Evolutionary conservation across 1,139 yeast species (phyloP), one percentile per base, ranked within the genome.

Genomic region (Blastobotrys aristatus): DNA sequence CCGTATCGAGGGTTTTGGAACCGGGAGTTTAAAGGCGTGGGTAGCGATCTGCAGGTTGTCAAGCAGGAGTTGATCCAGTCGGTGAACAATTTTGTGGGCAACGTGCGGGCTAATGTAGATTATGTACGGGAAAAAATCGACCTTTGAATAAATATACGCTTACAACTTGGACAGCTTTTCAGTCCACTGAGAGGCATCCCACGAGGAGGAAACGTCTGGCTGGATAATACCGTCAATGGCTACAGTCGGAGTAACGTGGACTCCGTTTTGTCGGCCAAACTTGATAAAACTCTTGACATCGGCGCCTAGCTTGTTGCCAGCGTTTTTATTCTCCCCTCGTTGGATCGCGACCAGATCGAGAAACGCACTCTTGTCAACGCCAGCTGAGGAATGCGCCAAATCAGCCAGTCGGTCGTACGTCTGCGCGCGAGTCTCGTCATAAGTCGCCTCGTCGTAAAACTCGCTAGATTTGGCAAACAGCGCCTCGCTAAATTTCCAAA

Each of bases 221-320:
- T 69, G 72, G 17, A 66, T 72, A 44, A 84, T 75, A 1, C 96
- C 96, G 61, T 87, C 77, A 44, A 88, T 68, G 29, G 77, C 68
- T 14, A 86, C 83, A 1, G 95, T 81, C n/a, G 97, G 97, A 1
- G 94, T 84, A 24, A 84, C 81, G 62, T 88, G 96, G 38, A 85
- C 78, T 32, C 94, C 88, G 38, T 81, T 79, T 50, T 86, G 87
- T 61, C 96, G 77, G 46, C 81, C 80, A 60, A 79, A 79, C 60
- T 80, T 75, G 29, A 89, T 76, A 61, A 85, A 86, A 59, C 82
- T 83, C 67, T 86, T 88, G 53, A 84, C 61, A 59, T 86, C 95
- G 27, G 63, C 70, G 4, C 77, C 71, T 20, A 84, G 73, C 6
- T 66, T 72, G 58, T 82, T 83, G 2, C 94, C 92, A 2, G 64